Base-by-base conservation (phyloP, 2,329 filamentous ascomycete species). In the Tolypocladium tropicale region DNA sequence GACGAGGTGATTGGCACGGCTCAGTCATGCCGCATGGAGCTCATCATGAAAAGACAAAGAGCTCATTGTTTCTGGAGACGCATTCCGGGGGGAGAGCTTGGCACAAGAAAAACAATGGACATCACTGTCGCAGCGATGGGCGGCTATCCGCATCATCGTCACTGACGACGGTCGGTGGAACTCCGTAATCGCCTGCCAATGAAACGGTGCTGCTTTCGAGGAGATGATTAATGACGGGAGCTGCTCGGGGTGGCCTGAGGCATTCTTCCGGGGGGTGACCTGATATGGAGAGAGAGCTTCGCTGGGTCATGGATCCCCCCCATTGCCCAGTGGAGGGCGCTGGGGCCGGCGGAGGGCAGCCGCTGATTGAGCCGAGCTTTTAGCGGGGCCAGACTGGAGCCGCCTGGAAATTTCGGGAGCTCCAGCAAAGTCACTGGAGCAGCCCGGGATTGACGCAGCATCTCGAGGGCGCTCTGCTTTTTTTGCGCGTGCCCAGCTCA, bases 351-450 rank as follows among this genome's bases (percentile, higher is more conserved):
- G 43, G 43, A 48, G 25, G 34, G 34, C 4, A 14, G 21, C 6
- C 51, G 21, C 12, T 39, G 21, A 39, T 28, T 53, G 51, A 53
- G 34, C 51, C 51, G 51, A 53, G 51, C 51, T 53, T 53, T 53
- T 53, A 30, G 51, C 51, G 51, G 51, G 51, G 34, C 51, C 6
- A 21, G 41, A 53, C 39, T 55, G 61, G 60, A 64, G 46, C n/a
- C 28, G 28, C 46, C 61, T 64, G 64, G 62, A 67, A 67, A 67
- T 66, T 66, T 67, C 64, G 53, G 60, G 56, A 56, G 58, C 56
- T 56, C 55, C 56, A 57, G 33, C 30, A 33, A 51, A 12, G 6
- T 14, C 6, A n/a, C 37, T 7, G 37, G 16, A 39, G 14, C 46
- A 32, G 50, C 32, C 49, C 49, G 23, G 14, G 3, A 23, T 36